A percentile compares a stretch with the other conserved stretches of the same genome.
Evolutionary conservation across 2,329 filamentous ascomycete genomes (phyloP).

Genomic region (Fusarium tjaetaba): DNA sequence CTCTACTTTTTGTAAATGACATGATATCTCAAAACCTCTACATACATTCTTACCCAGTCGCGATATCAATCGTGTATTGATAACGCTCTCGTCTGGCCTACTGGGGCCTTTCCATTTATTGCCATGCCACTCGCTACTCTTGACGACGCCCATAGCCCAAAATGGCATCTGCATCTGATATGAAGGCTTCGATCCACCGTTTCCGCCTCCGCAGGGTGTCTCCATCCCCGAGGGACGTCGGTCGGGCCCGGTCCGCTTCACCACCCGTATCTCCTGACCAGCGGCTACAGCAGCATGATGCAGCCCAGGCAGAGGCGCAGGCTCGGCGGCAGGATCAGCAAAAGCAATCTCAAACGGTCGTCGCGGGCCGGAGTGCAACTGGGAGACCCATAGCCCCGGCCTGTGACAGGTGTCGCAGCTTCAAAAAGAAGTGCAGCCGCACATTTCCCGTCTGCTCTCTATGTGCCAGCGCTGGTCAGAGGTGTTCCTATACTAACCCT

Average conservation of each 20-base stretch:
- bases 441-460: constrained; percentile 53
- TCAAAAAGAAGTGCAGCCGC: constrained; percentile 58
- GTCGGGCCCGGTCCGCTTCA: constrained; percentile 45
- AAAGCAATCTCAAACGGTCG: background rate
- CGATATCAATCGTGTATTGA: background rate
- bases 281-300: constrained; percentile 8
- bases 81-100: background rate
- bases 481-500: constrained; percentile 50
- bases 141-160: constrained; percentile 15
- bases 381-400: constrained; percentile 37
- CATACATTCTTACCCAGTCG: background rate
- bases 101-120: background rate
- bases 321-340: constrained; percentile 6
- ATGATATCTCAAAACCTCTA: background rate
- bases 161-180: constrained; percentile 43
- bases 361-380: background rate
- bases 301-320: constrained; percentile 35
- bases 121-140: constrained; percentile 17
- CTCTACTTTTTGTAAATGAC: background rate
- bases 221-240: constrained; percentile 36
- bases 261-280: constrained; percentile 35
- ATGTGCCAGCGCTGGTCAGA: constrained; percentile 52
- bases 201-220: constrained; percentile 41
- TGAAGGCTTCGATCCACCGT: constrained; percentile 44
- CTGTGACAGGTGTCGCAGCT: constrained; percentile 56